A percentile compares a stretch with the other conserved stretches of the same genome.
Conservation (phyloP, 768 basidiomycete genomes). For the Butyriboletus loyo region DNA sequence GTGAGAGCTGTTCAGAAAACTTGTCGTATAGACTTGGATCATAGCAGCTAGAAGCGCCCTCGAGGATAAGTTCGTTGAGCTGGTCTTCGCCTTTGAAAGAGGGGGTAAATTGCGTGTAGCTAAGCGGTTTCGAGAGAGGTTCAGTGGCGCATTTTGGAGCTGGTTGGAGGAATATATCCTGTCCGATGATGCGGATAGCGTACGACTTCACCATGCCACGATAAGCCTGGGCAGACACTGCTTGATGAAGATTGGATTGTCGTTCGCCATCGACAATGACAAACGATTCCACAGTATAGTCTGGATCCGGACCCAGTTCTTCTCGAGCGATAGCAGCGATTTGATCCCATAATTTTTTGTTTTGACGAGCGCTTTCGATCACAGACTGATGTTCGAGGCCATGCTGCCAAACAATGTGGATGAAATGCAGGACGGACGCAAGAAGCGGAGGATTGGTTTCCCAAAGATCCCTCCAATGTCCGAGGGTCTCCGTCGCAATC, state of each 20-base stretch:
- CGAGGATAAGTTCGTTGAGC: constrained; percentile 61
- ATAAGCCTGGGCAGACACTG: constrained; percentile 62
- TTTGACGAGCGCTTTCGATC: constrained; percentile 54
- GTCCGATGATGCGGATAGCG: constrained; percentile 68
- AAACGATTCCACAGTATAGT: constrained; percentile 55
- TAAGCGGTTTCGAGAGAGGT: constrained; percentile 49
- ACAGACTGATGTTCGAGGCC: constrained; percentile 65
- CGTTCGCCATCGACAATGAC: constrained; percentile 34
- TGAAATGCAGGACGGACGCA: constrained; percentile 69
- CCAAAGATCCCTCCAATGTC: constrained; percentile 73
- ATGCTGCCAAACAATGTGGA: constrained; percentile 78
- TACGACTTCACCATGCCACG: constrained; percentile 70
- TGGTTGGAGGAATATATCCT: constrained; percentile 67
- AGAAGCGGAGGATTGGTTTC: constrained; percentile 74
- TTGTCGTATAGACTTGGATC: constrained; percentile 69
- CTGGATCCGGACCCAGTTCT: constrained; percentile 73
- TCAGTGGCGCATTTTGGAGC: constrained; percentile 38
- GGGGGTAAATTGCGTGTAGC: constrained; percentile 55
- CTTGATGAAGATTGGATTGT: constrained; percentile 58
- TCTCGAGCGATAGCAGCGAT: constrained; percentile 60
- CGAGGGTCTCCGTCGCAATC: constrained; percentile 63
- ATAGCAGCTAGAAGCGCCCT: constrained; percentile 69
- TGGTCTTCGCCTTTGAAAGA: constrained; percentile 62
- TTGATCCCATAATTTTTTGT: constrained; percentile 67
- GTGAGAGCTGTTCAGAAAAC: constrained; percentile 47